phyloP scores from a whole-genome alignment of 2,329 filamentous ascomycete genomes.

The Talaromyces atroroseus region DNA sequence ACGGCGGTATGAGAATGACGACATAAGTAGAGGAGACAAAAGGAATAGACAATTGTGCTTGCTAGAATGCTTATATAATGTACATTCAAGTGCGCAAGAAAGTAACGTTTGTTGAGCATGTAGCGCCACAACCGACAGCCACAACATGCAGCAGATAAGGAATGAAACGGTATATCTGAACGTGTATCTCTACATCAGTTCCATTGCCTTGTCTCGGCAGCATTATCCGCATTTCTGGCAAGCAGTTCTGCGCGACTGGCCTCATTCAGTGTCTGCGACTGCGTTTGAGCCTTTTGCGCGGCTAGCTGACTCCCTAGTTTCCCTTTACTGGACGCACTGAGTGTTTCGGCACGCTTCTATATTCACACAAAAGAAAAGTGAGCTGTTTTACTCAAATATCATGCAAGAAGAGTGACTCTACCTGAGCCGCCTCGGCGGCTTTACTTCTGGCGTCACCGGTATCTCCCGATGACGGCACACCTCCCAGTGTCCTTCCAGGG shows the following conservation, averaged over 20 bases:
- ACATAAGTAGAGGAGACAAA: constrained; percentile 10
- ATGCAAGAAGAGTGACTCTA: constrained; percentile 40
- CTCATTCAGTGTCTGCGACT: constrained; percentile 61
- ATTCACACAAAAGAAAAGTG: background rate
- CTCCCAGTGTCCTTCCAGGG: constrained; percentile 61
- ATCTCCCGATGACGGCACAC: constrained; percentile 28
- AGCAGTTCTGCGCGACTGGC: constrained; percentile 61
- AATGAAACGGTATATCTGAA: background rate
- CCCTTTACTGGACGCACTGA: constrained; percentile 48
- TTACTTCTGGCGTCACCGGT: constrained; percentile 60
- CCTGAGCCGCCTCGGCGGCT: constrained; percentile 80
- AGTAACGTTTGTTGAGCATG: background rate
- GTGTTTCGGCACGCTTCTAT: constrained; percentile 61
- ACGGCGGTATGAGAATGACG: constrained; percentile 66
- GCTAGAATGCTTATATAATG: background rate
- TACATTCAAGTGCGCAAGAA: background rate
- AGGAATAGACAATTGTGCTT: background rate
- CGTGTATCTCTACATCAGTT: constrained; percentile 37
- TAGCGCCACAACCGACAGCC: background rate
- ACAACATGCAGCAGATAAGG: background rate
- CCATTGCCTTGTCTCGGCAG: constrained; percentile 52
- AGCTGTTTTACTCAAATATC: background rate
- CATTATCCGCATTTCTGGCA: constrained; percentile 63
- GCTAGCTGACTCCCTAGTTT: constrained; percentile 67
- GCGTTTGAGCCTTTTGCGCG: constrained; percentile 70